These are phyloP conservation scores for Mycena galopus DNA, from an alignment of 768 basidiomycete species.

Conservation along the genomic window DNA sequence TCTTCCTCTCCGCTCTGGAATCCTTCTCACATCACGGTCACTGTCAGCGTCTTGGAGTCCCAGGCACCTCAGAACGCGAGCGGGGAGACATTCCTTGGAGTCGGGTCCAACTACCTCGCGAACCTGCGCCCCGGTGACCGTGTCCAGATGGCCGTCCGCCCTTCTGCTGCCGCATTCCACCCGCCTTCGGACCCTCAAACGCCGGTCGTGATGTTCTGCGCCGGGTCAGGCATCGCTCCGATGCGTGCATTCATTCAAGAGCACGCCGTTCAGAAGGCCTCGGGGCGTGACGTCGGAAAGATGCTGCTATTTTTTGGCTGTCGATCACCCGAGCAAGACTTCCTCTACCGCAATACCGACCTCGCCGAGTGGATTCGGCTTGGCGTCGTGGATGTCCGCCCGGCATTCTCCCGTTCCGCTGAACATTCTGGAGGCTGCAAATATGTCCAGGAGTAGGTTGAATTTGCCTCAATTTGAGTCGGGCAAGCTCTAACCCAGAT, in stretches of 20 bases:
- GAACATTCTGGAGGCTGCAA: not conserved
- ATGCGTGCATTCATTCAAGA: conserved; percentile 3
- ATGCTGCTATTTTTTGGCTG: not conserved
- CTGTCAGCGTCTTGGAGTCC: not conserved
- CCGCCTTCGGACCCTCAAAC: not conserved
- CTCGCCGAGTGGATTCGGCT: not conserved
- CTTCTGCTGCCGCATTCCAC: not conserved
- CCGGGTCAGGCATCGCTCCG: not conserved
- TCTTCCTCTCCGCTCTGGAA: conserved; percentile 5
- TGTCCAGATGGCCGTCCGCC: not conserved
- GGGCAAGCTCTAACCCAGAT: not conserved
- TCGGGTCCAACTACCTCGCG: not conserved
- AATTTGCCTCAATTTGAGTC: not conserved
- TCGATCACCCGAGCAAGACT: not conserved
- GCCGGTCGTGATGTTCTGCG: not conserved
- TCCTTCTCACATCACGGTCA: not conserved
- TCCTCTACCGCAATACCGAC: not conserved
- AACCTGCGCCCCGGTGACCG: not conserved
- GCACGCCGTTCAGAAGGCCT: not conserved
- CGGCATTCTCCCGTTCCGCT: not conserved
- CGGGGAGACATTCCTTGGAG: not conserved
- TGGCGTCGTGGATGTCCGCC: not conserved
- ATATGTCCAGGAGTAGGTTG: not conserved
- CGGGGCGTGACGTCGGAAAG: not conserved
- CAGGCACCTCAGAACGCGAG: not conserved